Evolutionary conservation across 1,139 yeast species (phyloP).

Genomic region (Kodamaea derodonti): DNA sequence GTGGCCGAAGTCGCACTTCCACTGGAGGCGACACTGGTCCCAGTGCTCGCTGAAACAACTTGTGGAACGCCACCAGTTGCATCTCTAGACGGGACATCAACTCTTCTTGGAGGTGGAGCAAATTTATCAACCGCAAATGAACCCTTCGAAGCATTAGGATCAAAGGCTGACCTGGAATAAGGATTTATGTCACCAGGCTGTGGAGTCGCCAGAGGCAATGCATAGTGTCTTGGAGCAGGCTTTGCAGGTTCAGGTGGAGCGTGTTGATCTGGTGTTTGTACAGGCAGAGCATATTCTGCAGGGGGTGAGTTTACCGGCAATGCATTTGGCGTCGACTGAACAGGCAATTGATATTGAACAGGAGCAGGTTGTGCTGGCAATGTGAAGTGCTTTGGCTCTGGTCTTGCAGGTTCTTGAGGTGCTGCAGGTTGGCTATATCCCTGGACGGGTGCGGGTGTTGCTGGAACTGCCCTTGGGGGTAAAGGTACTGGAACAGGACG

Average conservation of each 20-base stretch:
- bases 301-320: neutral
- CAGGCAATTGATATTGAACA: neutral
- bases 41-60: neutral
- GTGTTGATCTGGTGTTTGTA: constrained; percentile 1
- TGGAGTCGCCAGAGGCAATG: neutral
- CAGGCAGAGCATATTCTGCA: neutral
- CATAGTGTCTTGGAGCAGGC: constrained; percentile 2
- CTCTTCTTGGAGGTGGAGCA: constrained; percentile 24
- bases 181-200: neutral
- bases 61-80: neutral
- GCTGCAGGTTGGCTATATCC: no score
- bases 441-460: neutral
- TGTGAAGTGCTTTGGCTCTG: neutral
- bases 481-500: neutral
- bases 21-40: neutral
- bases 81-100: neutral
- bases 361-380: constrained; percentile 2
- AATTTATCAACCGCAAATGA: constrained; percentile 10
- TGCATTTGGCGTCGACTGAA: neutral
- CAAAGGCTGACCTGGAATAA: neutral
- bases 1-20: constrained; percentile 4
- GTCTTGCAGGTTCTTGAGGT: neutral
- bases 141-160: constrained; percentile 1
- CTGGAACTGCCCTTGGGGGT: constrained; percentile 1
- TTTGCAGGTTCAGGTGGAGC: constrained; percentile 2